These are phyloP conservation scores for Astrothelium subdiscretum DNA, from an alignment of 495 filamentous ascomycete genomes.

Conservation along the genomic window DNA sequence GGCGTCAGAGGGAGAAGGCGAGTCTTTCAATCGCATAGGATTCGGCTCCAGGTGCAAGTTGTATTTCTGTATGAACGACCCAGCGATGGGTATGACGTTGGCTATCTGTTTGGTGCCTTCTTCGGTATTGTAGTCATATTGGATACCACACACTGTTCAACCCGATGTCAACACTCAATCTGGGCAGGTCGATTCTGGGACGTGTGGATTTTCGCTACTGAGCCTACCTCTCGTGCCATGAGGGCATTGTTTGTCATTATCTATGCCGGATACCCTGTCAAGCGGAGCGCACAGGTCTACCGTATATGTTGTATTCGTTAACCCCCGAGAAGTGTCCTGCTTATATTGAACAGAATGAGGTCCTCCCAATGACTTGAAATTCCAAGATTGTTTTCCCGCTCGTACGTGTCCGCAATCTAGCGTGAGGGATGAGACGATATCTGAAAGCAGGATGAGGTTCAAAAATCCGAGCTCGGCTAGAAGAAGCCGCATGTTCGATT, in stretches of 20 bases:
- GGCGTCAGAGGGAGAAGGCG: constrained; percentile 44
- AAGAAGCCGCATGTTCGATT: neutral
- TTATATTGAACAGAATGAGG: constrained; percentile 60
- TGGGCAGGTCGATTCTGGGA: no score
- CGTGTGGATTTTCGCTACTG: no score
- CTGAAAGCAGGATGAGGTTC: constrained; percentile 34
- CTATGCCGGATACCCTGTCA: no score
- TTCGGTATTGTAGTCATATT: constrained; percentile 35
- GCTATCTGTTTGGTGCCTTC: constrained; percentile 35
- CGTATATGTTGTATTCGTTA: constrained; percentile 72
- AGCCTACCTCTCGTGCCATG: constrained; percentile 50
- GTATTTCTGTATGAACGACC: constrained; percentile 43
- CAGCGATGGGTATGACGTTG: constrained; percentile 60
- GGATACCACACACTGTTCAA: constrained; percentile 65
- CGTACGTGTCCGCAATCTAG: constrained; percentile 54
- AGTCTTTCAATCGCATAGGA: constrained; percentile 48
- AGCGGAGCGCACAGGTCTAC: constrained; percentile 73
- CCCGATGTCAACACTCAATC: constrained; percentile 4
- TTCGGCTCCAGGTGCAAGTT: constrained; percentile 48
- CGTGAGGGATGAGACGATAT: constrained; percentile 33
- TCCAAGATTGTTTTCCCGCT: constrained; percentile 46
- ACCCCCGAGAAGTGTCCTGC: constrained; percentile 35
- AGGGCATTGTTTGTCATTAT: constrained; percentile 45
- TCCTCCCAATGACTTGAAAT: constrained; percentile 55
- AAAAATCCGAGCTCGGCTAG: neutral